These are phyloP conservation scores for Hordeum vulgare DNA, from an alignment of 176 grass and related monocot species.

Conservation along the genomic window MorexV3_pseudomolecules_assembly NC_058520.1:116244158-116244657, in stretches of 20 bases:
- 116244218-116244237: slow-evolving; percentile 13
- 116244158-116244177: slow-evolving; percentile 25
- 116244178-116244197: slow-evolving; percentile 32
- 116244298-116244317: background rate
- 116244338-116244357: background rate
- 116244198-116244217: slow-evolving; percentile 3
- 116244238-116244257: background rate
- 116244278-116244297: background rate
- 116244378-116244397: background rate
- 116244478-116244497: background rate
- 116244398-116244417: background rate
- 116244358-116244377: background rate
- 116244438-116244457: background rate
- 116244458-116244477: background rate
- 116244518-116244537: background rate
- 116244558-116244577: background rate
- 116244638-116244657: slow-evolving; percentile 9
- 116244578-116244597: background rate
- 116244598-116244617: background rate
- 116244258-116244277: background rate
- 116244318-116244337: background rate
- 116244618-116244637: background rate
- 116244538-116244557: background rate
- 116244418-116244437: background rate
- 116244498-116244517: background rate